A percentile compares a stretch with the other conserved stretches of the same genome.
Evolutionary conservation across 495 filamentous ascomycete genomes (phyloP).

Genomic region (Rusavskia elegans): DNA sequence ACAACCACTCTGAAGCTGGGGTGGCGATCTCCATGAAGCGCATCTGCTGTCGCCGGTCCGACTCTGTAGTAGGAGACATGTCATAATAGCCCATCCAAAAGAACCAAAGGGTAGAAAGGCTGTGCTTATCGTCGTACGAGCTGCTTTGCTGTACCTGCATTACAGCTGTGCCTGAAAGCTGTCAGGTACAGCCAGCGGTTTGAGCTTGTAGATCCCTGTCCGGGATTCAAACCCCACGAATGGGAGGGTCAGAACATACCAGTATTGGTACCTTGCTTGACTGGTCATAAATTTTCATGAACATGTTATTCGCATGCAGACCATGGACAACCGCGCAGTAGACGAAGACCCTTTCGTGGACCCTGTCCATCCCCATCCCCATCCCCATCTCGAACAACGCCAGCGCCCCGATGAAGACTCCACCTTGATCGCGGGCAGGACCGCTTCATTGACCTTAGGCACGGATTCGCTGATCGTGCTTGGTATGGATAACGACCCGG

Average conservation of each 20-base stretch:
- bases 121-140: no score
- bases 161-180: background rate
- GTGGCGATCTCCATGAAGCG: no score
- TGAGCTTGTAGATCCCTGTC: no score
- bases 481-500: conserved; percentile 23
- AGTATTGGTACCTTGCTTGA: no score
- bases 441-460: conserved; percentile 45
- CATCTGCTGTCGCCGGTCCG: no score
- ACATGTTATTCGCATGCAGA: background rate
- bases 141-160: background rate
- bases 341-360: conserved; percentile 25
- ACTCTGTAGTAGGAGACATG: no score
- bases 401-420: conserved; percentile 15
- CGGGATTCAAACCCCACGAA: no score
- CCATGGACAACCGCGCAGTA: background rate
- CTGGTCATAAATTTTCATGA: background rate
- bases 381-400: background rate
- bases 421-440: conserved; percentile 38
- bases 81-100: no score
- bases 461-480: conserved; percentile 47
- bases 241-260: no score
- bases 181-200: background rate
- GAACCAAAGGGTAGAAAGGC: no score
- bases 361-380: conserved; percentile 11
- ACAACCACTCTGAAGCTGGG: no score